These are phyloP conservation scores for Parachaetomium inaequale DNA, from an alignment of 495 filamentous ascomycete species.

Conservation along the genomic window DNA sequence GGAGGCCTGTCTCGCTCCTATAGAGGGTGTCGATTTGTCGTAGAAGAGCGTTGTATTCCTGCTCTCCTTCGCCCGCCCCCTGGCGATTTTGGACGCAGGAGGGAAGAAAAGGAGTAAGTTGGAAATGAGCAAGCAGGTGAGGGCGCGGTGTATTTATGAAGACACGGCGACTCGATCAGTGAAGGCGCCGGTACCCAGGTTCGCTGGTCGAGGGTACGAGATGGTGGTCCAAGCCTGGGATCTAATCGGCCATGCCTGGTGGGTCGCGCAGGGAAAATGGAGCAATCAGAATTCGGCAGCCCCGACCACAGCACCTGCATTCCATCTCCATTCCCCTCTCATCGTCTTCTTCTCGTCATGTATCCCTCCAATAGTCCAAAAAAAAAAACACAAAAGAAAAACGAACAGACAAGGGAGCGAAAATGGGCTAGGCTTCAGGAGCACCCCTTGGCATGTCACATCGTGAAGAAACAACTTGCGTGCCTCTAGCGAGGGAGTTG, in stretches of 20 bases:
- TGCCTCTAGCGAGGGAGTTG: no score
- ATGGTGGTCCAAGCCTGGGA: not conserved
- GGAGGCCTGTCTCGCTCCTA: conserved; percentile 46
- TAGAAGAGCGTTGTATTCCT: conserved; percentile 21
- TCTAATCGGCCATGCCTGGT: not conserved
- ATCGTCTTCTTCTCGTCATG: no score
- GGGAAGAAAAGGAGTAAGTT: not conserved
- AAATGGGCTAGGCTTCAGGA: no score
- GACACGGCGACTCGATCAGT: not conserved
- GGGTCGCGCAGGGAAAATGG: not conserved
- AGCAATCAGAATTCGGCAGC: not conserved
- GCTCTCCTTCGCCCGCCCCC: no score
- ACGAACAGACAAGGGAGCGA: no score
- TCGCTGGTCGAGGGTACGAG: not conserved
- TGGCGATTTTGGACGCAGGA: not conserved
- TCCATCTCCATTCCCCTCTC: no score
- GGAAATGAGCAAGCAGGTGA: not conserved
- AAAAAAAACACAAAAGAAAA: no score
- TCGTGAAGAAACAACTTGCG: no score
- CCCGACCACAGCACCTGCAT: not conserved
- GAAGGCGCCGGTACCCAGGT: not conserved
- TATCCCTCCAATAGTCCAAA: no score
- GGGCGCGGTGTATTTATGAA: not conserved
- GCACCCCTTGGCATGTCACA: no score
- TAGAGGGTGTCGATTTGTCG: conserved; percentile 42